Evolutionary conservation across 1,139 yeast genomes (phyloP).

Genomic region (Eremothecium cymbalariae): DNA sequence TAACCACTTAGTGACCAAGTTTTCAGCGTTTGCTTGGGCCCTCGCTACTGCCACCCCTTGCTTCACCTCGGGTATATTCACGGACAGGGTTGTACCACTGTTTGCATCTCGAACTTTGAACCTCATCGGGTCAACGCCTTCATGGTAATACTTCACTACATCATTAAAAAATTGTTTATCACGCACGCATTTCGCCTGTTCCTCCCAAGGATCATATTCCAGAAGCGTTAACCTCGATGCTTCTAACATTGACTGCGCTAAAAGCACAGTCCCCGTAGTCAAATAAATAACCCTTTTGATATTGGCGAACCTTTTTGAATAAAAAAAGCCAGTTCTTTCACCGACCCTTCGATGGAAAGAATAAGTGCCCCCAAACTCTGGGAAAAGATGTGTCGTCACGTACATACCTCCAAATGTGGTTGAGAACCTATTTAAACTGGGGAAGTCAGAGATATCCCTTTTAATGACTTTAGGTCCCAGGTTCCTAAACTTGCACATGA

Average conservation of each 20-base stretch:
- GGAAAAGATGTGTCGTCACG: constrained; percentile 13
- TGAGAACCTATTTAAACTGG: constrained; percentile 31
- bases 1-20: constrained; percentile 41
- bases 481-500: constrained; percentile 21
- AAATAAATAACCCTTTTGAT: constrained; percentile 21
- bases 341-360: constrained; percentile 16
- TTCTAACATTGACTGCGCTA: constrained; percentile 37
- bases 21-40: constrained; percentile 39
- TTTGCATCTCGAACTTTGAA: constrained; percentile 28
- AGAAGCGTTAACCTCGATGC: constrained; percentile 39
- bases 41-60: constrained; percentile 37
- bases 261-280: constrained; percentile 22
- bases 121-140: constrained; percentile 30
- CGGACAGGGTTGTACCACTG: constrained; percentile 25
- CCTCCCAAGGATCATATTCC: constrained; percentile 57
- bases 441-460: constrained; percentile 29
- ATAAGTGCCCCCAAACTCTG: constrained; percentile 21
- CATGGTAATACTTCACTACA: constrained; percentile 29
- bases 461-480: constrained; percentile 16
- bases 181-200: constrained; percentile 41
- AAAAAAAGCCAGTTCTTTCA: constrained; percentile 11
- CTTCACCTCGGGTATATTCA: constrained; percentile 29
- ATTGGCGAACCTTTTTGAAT: constrained; percentile 15
- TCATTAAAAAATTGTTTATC: constrained; percentile 32
- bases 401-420: constrained; percentile 20